phyloP scores from a whole-genome alignment of 2,329 filamentous ascomycete species.

The Hirsutella rhossiliensis region DNA sequence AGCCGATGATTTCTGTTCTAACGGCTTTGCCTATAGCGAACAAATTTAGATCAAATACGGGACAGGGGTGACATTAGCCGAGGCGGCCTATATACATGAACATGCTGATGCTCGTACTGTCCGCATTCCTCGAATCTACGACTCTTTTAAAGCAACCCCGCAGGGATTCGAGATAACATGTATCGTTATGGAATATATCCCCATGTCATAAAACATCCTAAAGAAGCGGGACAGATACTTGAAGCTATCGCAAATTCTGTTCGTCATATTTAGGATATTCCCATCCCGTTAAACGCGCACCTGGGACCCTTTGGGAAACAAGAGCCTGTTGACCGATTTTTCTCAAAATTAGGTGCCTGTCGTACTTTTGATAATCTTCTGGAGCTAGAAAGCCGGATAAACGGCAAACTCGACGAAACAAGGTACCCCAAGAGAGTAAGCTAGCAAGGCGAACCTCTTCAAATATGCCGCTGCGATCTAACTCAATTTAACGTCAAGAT shows the following conservation, averaged over 20 bases:
- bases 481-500: slow-evolving; percentile 3
- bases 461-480: slow-evolving; percentile 3
- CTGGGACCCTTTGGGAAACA: slow-evolving; percentile 2
- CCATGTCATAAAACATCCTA: background rate
- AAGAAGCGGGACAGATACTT: background rate
- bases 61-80: background rate
- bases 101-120: slow-evolving; percentile 1
- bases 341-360: slow-evolving; percentile 1
- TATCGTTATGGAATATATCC: slow-evolving; percentile 4
- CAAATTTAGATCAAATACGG: slow-evolving; percentile 4
- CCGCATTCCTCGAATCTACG: slow-evolving; percentile 1
- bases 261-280: slow-evolving; percentile 3
- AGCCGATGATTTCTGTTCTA: background rate
- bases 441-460: slow-evolving; percentile 3
- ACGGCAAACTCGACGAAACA: slow-evolving; percentile 1
- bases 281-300: background rate
- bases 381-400: slow-evolving; percentile 2
- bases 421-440: background rate
- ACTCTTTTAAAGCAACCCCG: background rate
- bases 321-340: slow-evolving; percentile 2
- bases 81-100: slow-evolving; percentile 2
- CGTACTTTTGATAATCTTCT: background rate
- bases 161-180: background rate
- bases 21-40: background rate
- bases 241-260: slow-evolving; percentile 1